A percentile compares a stretch with the other conserved stretches of the same genome.
These are phyloP conservation scores for Maudiozyma barnettii DNA, from an alignment of 805 yeast genomes.

Conservation along the genomic window DNA sequence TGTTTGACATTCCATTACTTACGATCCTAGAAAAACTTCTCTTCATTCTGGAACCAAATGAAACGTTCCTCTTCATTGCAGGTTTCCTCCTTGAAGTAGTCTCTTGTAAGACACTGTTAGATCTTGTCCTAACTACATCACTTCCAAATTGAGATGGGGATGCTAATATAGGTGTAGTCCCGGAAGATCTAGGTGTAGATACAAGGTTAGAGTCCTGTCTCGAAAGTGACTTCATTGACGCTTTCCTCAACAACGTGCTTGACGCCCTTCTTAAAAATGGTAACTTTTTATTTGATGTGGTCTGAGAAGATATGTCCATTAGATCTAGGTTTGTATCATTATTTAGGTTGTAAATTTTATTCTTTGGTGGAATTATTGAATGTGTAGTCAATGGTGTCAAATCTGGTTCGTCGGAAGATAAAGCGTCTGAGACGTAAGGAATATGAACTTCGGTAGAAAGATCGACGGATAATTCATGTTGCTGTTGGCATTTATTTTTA, in stretches of 20 bases:
- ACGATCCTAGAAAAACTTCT: slow-evolving; percentile 4
- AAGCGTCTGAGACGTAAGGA: neutral
- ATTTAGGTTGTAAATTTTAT: neutral
- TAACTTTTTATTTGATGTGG: slow-evolving; percentile 9
- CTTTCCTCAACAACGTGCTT: slow-evolving; percentile 22
- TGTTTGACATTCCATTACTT: neutral
- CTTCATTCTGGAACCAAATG: slow-evolving; percentile 3
- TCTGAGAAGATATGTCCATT: neutral
- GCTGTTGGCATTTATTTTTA: neutral
- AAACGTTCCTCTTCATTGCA: slow-evolving; percentile 1
- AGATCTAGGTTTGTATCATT: neutral
- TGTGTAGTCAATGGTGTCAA: neutral
- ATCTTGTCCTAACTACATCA: neutral
- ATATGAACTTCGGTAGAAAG: neutral
- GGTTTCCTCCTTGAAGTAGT: neutral
- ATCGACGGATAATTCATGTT: neutral
- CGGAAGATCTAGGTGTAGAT: neutral
- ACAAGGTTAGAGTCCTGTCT: neutral
- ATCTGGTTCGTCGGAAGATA: neutral
- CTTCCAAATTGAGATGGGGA: neutral
- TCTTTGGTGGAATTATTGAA: neutral
- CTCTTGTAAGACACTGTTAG: neutral
- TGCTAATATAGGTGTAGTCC: neutral
- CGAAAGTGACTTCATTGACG: slow-evolving; percentile 9
- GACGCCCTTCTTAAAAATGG: slow-evolving; percentile 28